These are phyloP conservation scores for Mortierella sp. DNA, from an alignment of 371 early-diverging fungal genomes.

Conservation along the genomic window DNA sequence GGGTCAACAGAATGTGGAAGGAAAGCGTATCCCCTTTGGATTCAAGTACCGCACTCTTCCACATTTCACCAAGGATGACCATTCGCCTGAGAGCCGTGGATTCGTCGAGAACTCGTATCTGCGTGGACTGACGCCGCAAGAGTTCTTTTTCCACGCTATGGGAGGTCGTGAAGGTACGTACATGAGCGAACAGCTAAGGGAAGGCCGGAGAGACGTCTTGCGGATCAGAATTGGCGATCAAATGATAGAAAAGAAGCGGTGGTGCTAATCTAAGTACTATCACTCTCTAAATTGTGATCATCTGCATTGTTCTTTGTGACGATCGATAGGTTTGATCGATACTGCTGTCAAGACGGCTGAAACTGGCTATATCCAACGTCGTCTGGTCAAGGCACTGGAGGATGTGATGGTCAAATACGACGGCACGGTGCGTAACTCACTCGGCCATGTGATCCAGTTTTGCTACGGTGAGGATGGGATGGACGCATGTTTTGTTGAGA, in stretches of 20 bases:
- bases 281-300: too few species aligned
- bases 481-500: conserved; percentile 97
- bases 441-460: conserved; percentile 94
- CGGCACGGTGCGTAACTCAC: conserved; percentile 94
- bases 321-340: conserved; percentile 89
- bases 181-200: too few species aligned
- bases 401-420: conserved; percentile 97
- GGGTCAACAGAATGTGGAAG: conserved; percentile 99
- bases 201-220: too few species aligned
- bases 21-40: conserved; percentile 97
- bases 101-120: conserved; percentile 98
- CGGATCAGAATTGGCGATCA: too few species aligned
- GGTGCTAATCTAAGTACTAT: too few species aligned
- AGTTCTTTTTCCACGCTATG: conserved; percentile 99
- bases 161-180: conserved; percentile 95
- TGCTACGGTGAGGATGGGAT: conserved; percentile 98
- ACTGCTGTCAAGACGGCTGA: conserved; percentile 99
- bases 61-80: conserved; percentile 98
- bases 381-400: conserved; percentile 99
- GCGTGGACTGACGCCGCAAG: conserved; percentile 94
- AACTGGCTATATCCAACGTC: conserved; percentile 99
- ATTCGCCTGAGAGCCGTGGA: conserved; percentile 96
- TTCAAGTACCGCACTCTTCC: conserved; percentile 98
- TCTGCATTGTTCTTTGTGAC: too few species aligned
- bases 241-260: too few species aligned